These are phyloP conservation scores for Eucalyptus sp. DNA, from an alignment of 345 rosid genomes.

Conservation along the genomic window DNA sequence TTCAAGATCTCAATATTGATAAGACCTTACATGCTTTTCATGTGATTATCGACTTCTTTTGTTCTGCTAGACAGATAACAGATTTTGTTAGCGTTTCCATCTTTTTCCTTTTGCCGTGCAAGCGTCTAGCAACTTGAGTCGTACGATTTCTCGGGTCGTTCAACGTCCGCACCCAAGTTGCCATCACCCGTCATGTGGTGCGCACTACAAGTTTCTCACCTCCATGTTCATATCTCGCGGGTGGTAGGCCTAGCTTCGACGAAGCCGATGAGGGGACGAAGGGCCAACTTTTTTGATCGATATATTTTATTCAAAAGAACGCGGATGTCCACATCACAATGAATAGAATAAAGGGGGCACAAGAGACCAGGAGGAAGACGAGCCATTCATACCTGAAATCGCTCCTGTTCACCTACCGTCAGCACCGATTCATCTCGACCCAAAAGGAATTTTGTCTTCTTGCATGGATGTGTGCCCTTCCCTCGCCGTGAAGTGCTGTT, in stretches of 20 bases:
- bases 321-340: neutral
- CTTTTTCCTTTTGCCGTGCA: neutral
- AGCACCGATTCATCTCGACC: neutral
- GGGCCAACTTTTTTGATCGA: neutral
- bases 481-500: neutral
- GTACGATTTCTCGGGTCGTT: neutral
- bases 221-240: neutral
- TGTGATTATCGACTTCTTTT: neutral
- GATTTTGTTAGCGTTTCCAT: neutral
- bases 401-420: neutral
- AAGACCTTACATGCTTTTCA: neutral
- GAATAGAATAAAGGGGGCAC: neutral
- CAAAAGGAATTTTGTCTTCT: neutral
- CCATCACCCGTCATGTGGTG: neutral
- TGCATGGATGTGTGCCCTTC: neutral
- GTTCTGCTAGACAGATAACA: neutral
- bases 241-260: neutral
- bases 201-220: neutral
- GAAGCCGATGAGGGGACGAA: neutral
- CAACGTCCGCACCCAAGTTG: neutral
- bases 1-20: fast-evolving
- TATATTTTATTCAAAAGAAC: neutral
- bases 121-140: neutral
- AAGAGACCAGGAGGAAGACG: neutral
- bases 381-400: neutral